Percentiles rank a stretch among this genome's conserved stretches.
Conservation (phyloP, 1,284 basidiomycete genomes). For the Trametes hirsuta region DNA sequence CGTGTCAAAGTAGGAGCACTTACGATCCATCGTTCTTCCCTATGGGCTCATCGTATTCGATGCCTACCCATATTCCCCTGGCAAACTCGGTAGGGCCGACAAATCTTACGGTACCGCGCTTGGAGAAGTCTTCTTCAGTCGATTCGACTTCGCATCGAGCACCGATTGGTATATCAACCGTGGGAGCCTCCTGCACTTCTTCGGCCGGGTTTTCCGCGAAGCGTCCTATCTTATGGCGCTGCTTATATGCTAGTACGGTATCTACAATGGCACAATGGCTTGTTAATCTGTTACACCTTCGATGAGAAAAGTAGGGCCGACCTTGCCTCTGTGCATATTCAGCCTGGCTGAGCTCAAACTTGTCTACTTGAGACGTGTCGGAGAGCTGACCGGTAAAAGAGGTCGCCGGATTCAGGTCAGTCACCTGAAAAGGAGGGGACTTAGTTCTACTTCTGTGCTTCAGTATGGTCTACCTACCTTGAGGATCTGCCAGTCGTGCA, state of each 20-base stretch:
- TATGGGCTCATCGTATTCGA: conserved; percentile 95
- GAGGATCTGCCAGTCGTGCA: conserved; percentile 71
- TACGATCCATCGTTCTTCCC: conserved; percentile 96
- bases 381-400: conserved; percentile 81
- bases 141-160: conserved; percentile 86
- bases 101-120: conserved; percentile 85
- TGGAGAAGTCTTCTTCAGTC: conserved; percentile 63
- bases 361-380: conserved; percentile 87
- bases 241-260: conserved; percentile 90
- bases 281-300: not conserved
- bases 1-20: conserved; percentile 39
- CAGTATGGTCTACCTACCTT: conserved; percentile 52
- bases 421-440: conserved; percentile 53
- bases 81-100: conserved; percentile 84
- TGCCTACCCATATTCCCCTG: conserved; percentile 85
- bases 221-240: conserved; percentile 86
- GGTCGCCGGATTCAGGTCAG: conserved; percentile 74
- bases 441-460: not conserved
- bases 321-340: conserved; percentile 85
- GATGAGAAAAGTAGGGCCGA: conserved; percentile 41
- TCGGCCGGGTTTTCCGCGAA: conserved; percentile 63
- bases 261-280: conserved; percentile 49
- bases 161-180: conserved; percentile 59
- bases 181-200: conserved; percentile 34
- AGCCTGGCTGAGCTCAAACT: conserved; percentile 87